These are phyloP conservation scores for Annulohypoxylon maeteangense DNA, from an alignment of 495 filamentous ascomycete genomes.

Conservation along the genomic window DNA sequence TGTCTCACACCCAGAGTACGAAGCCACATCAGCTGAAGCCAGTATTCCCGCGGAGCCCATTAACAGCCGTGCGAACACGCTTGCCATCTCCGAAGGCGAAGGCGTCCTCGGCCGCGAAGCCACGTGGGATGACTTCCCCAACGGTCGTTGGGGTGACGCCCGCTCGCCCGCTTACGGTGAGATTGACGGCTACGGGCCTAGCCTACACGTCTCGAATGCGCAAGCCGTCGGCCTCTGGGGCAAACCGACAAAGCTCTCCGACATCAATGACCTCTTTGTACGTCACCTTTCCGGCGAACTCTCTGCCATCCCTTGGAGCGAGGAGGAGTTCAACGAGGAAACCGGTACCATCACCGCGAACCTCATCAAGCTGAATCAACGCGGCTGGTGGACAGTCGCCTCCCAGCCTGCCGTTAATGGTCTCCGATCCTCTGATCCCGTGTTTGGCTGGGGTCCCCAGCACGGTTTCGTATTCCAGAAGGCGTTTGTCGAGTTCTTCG, in stretches of 20 bases:
- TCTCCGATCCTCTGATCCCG: slow-evolving; percentile 73
- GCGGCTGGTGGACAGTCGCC: slow-evolving; percentile 95
- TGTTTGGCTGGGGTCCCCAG: slow-evolving; percentile 93
- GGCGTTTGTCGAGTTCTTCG: slow-evolving; percentile 96
- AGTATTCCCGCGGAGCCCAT: slow-evolving; percentile 67
- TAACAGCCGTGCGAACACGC: slow-evolving; percentile 78
- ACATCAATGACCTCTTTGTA: slow-evolving; percentile 83
- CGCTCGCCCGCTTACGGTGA: slow-evolving; percentile 91
- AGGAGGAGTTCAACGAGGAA: slow-evolving; percentile 87
- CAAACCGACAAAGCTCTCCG: slow-evolving; percentile 69
- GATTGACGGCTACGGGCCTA: slow-evolving; percentile 94
- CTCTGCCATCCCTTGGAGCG: slow-evolving; percentile 88
- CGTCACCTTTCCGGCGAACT: slow-evolving; percentile 80
- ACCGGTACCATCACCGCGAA: slow-evolving; percentile 79
- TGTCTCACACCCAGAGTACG: slow-evolving; percentile 65
- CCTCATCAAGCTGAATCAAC: slow-evolving; percentile 78
- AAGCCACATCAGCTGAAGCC: slow-evolving; percentile 73
- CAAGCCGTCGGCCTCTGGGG: slow-evolving; percentile 88
- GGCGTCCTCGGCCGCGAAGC: slow-evolving; percentile 93
- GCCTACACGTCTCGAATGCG: slow-evolving; percentile 79
- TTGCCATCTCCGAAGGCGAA: slow-evolving; percentile 92
- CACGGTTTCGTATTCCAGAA: slow-evolving; percentile 98
- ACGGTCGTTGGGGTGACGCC: slow-evolving; percentile 96
- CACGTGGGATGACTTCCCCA: slow-evolving; percentile 98
- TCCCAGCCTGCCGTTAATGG: slow-evolving; percentile 97